A percentile compares a stretch with the other conserved stretches of the same genome.
Conservation (phyloP, 139 green algal species). For the Closterium sp. region DNA sequence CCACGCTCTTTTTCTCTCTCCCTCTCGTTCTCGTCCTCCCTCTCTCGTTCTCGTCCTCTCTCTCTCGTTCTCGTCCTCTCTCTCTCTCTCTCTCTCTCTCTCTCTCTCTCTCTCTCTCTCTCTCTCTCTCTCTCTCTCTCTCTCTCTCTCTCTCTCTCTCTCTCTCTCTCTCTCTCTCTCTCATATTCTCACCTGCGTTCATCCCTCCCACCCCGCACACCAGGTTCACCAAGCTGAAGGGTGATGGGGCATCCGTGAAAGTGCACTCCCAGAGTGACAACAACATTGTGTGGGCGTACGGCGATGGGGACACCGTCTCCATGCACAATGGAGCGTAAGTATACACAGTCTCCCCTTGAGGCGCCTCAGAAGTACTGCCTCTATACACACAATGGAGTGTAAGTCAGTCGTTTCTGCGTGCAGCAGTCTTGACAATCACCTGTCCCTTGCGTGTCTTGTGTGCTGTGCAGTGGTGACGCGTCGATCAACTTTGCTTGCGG, state of each 20-base stretch:
- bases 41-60: too few species aligned
- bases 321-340: not conserved
- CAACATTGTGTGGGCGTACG: not conserved
- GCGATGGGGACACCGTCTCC: not conserved
- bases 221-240: not conserved
- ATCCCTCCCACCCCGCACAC: not conserved
- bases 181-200: not conserved
- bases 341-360: not conserved
- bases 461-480: not conserved
- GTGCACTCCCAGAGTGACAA: not conserved
- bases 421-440: too few species aligned
- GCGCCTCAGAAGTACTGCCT: too few species aligned
- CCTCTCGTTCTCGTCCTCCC: too few species aligned
- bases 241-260: not conserved
- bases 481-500: not conserved
- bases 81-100: too few species aligned
- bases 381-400: not conserved
- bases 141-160: not conserved
- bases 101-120: not conserved
- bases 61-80: too few species aligned
- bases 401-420: too few species aligned
- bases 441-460: not conserved
- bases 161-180: not conserved
- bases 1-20: too few species aligned
- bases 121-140: not conserved